phyloP scores from a whole-genome alignment of 495 filamentous ascomycete species.

The Cairneyella variabilis region DNA sequence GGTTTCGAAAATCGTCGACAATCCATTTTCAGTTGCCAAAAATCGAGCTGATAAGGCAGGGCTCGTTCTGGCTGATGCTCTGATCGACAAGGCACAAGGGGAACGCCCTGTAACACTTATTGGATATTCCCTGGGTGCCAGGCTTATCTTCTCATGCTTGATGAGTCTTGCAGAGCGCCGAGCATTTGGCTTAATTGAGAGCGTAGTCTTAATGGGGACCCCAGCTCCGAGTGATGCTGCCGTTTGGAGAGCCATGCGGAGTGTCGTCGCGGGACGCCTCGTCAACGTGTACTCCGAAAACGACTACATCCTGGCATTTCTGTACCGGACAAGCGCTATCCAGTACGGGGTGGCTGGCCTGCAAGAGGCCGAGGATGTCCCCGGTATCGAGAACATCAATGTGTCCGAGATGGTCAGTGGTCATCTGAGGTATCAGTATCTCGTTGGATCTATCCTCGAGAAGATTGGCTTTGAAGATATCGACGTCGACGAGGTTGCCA shows the following conservation, averaged over 20 bases:
- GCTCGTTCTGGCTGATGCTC: slow-evolving; percentile 75
- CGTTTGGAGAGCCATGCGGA: slow-evolving; percentile 51
- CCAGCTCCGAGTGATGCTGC: slow-evolving; percentile 61
- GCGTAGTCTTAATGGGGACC: slow-evolving; percentile 76
- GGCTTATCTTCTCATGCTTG: slow-evolving; percentile 82
- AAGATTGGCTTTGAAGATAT: slow-evolving; percentile 55
- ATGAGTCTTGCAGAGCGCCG: slow-evolving; percentile 67
- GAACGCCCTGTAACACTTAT: slow-evolving; percentile 84
- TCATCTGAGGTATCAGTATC: slow-evolving; percentile 51
- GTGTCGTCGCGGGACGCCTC: slow-evolving; percentile 51
- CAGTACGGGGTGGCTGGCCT: slow-evolving; percentile 56
- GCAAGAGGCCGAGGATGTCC: slow-evolving; percentile 47
- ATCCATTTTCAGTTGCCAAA: slow-evolving; percentile 83
- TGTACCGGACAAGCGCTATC: slow-evolving; percentile 50
- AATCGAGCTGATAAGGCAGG: slow-evolving; percentile 85
- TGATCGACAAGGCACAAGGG: slow-evolving; percentile 85
- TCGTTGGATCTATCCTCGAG: slow-evolving; percentile 49
- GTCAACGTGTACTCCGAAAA: slow-evolving; percentile 58
- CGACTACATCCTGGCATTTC: slow-evolving; percentile 57
- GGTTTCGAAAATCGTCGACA: slow-evolving; percentile 77
- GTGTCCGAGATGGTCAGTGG: slow-evolving; percentile 49
- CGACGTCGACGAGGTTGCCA: slow-evolving; percentile 37
- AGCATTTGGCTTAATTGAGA: slow-evolving; percentile 84
- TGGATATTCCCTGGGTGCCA: slow-evolving; percentile 87
- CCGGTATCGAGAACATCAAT: slow-evolving; percentile 55